Evolutionary conservation across 495 filamentous ascomycete species (phyloP).

Genomic region (Tuber borchii): DNA sequence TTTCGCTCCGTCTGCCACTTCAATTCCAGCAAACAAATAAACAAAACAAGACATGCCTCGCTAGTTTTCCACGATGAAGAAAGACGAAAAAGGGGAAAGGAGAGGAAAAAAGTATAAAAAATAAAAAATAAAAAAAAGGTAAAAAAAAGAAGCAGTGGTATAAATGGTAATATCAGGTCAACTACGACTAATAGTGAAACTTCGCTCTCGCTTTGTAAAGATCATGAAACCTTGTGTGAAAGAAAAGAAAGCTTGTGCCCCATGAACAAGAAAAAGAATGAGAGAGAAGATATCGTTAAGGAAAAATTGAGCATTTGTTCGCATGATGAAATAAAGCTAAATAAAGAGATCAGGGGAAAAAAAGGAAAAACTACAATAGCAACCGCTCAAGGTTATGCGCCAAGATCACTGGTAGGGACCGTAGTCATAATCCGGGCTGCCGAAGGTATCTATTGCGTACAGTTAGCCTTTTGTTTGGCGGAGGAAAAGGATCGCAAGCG

Average conservation of each 20-base stretch:
- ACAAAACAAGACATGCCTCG: background rate
- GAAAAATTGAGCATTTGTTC: background rate
- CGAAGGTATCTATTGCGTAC: conserved; percentile 34
- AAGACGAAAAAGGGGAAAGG: background rate
- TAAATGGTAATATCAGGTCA: background rate
- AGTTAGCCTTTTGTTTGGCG: conserved; percentile 4
- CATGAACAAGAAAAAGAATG: background rate
- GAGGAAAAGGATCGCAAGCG: background rate
- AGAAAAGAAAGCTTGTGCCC: background rate
- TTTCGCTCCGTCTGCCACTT: background rate
- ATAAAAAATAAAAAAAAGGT: too few relatives aligned
- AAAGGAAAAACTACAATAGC: background rate
- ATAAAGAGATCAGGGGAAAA: background rate
- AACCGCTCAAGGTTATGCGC: conserved; percentile 1
- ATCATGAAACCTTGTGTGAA: background rate
- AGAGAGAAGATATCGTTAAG: background rate
- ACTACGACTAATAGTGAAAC: background rate
- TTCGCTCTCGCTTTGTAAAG: background rate
- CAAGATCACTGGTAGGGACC: conserved; percentile 26
- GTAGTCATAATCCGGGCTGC: conserved; percentile 32
- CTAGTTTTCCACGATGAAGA: background rate
- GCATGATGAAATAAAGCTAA: conserved; percentile 1
- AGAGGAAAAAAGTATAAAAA: background rate
- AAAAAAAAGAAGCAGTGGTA: background rate
- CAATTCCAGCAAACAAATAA: background rate